Conservation (phyloP, 352 stramenopile species). For the Pythium monospermum region DNA sequence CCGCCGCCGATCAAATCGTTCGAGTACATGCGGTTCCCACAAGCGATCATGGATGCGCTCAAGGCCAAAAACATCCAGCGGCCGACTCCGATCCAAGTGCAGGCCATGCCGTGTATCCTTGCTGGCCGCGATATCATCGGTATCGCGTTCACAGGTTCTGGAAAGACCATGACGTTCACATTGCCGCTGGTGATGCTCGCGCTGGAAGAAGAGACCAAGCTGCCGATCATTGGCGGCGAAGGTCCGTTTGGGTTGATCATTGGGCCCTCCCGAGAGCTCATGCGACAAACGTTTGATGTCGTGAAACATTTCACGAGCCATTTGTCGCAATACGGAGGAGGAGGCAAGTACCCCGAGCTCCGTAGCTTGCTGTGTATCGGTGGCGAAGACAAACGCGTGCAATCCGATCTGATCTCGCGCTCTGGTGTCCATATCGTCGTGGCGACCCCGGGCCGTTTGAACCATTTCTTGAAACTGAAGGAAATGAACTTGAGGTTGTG, state of each 20-base stretch:
- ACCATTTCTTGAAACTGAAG: constrained; percentile 95
- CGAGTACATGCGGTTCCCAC: constrained; percentile 96
- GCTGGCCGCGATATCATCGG: constrained; percentile 97
- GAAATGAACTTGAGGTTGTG: constrained; percentile 94
- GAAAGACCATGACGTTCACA: constrained; percentile 99
- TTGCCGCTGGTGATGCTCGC: constrained; percentile 96
- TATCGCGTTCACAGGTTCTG: constrained; percentile 98
- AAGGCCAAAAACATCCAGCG: constrained; percentile 94
- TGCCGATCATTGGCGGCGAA: constrained; percentile 92
- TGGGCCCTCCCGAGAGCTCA: constrained; percentile 96
- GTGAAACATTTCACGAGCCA: constrained; percentile 91
- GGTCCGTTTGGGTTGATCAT: constrained; percentile 97
- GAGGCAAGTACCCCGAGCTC: constrained; percentile 77
- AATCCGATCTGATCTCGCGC: constrained; percentile 85
- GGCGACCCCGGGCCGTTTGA: constrained; percentile 94
- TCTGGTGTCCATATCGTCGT: constrained; percentile 96
- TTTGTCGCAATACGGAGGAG: constrained; percentile 64
- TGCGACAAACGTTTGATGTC: constrained; percentile 97
- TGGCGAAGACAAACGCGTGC: constrained; percentile 91
- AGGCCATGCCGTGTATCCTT: constrained; percentile 96
- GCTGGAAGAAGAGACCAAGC: constrained; percentile 95
- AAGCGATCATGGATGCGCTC: constrained; percentile 89
- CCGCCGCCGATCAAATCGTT: constrained; percentile 97
- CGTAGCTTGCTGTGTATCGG: constrained; percentile 94
- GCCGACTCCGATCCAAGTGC: constrained; percentile 98